Base-by-base conservation (phyloP, 495 filamentous ascomycete genomes). In the Podospora sp. region DNA sequence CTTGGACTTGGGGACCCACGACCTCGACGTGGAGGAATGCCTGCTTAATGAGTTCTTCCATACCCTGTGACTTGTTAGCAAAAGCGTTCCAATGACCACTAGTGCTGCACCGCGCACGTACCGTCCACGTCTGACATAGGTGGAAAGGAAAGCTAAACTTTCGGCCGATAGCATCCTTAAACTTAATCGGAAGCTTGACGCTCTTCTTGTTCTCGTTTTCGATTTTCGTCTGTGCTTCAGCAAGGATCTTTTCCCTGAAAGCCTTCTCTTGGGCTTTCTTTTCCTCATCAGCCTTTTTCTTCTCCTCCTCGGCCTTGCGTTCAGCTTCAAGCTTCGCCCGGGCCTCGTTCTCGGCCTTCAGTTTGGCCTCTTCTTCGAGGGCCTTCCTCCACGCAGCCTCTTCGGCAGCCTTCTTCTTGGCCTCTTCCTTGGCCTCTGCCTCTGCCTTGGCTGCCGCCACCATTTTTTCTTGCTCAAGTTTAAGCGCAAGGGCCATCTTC, bases 111-210 rank as follows among this genome's bases (percentile, higher is more conserved):
- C 33, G 29, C 29, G 29, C 29, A 83, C 87, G 68, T 86, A 92
- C 91, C 84, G 86, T 82, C 91, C 91, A 96, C 1, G 89, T 91
- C 64, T 87, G 87, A 76, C 91, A 94, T 22, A 94, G 68, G 68
- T 93, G 86, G 69, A 87, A 94, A 3, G 92, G 92, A 68, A 96
- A 94, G 77, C 86, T 92, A 72, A 94, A 96, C 75, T 93, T 94
- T 58, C 92, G 84, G 27, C 91, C 90, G 26, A 96, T 87, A 18
- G 92, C 92, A 75, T 96, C 92, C 75, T 93, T 93, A 79, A 96
- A 94, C 72, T 91, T 90, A 77, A 96, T 84, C n/a, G 81, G 81
- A 27, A 76, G 62, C 74, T 82, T 81, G 36, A 80, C 82, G 64
- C 84, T 80, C 35, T 80, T 81, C 65, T 84, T 85, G 68, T 83